Percentiles rank a stretch among this genome's conserved stretches.
These are phyloP conservation scores for Fraxinus nigra DNA, from an alignment of 305 asterid genomes.

Conservation along the genomic window DNA sequence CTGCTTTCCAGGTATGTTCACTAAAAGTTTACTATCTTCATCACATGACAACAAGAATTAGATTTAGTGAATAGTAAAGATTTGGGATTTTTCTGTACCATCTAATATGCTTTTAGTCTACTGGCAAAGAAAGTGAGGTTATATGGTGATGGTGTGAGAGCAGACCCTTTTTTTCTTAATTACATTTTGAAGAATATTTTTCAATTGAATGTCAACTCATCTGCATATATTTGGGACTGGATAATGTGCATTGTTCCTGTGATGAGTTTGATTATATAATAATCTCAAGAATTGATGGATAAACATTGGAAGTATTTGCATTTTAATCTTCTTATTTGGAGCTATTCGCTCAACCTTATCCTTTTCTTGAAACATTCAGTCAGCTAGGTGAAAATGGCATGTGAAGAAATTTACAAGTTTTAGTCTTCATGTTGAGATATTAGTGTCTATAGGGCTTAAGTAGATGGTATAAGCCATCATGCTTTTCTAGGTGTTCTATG, in stretches of 20 bases:
- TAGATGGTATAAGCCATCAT: background rate
- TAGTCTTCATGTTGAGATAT: background rate
- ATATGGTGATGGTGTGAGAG: background rate
- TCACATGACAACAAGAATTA: conserved; percentile 11
- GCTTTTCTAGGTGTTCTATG: background rate
- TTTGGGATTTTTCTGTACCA: conserved; percentile 2
- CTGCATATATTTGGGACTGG: conserved; percentile 5
- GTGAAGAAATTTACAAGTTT: background rate
- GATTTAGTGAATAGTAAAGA: background rate
- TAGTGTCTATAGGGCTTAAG: conserved; percentile 11
- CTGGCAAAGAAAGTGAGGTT: conserved; percentile 7
- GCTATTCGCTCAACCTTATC: background rate
- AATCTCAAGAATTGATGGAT: background rate
- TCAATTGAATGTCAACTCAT: background rate
- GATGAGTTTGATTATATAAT: conserved; percentile 9
- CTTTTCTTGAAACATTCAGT: background rate
- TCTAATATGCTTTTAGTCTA: conserved; percentile 8
- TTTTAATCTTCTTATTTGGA: background rate
- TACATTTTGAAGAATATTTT: background rate
- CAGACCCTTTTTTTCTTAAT: conserved; percentile 1
- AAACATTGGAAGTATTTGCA: background rate
- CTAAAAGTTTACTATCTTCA: background rate
- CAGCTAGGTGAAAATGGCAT: conserved; percentile 2
- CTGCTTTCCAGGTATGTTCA: conserved; percentile 92
- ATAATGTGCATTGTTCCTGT: background rate